These are phyloP conservation scores for Ustilago xerochloae DNA, from an alignment of 1,284 basidiomycete species.

Conservation along the genomic window DNA sequence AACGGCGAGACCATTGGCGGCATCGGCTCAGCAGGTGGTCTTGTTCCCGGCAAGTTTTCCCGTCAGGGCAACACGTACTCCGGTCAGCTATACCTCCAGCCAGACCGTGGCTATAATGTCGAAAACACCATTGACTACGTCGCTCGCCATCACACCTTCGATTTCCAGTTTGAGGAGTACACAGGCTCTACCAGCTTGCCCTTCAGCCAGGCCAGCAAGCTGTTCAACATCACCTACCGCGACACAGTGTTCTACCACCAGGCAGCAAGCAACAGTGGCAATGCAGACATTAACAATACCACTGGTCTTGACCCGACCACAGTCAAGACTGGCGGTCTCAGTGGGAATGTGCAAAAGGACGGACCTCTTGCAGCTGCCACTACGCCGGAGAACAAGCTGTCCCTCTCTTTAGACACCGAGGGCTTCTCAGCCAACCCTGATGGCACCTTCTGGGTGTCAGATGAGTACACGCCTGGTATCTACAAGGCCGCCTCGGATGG, in stretches of 20 bases:
- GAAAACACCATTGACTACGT: conserved; percentile 74
- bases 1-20: conserved; percentile 68
- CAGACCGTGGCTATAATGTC: conserved; percentile 73
- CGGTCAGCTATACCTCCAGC: conserved; percentile 72
- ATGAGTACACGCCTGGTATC: conserved; percentile 79
- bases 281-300: conserved; percentile 68
- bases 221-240: conserved; percentile 73
- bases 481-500: conserved; percentile 73
- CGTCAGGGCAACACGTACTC: conserved; percentile 63
- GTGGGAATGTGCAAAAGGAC: conserved; percentile 32
- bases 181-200: conserved; percentile 72
- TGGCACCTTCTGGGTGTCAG: conserved; percentile 71
- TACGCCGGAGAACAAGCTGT: conserved; percentile 65
- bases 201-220: conserved; percentile 73
- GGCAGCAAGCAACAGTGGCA: not conserved
- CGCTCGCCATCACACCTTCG: conserved; percentile 73
- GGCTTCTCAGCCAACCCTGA: conserved; percentile 75
- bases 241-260: conserved; percentile 75
- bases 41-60: conserved; percentile 34
- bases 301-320: conserved; percentile 75
- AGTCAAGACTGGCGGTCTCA: conserved; percentile 69
- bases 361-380: conserved; percentile 66
- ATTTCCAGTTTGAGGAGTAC: conserved; percentile 73
- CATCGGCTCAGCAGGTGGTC: conserved; percentile 55
- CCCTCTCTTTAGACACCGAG: conserved; percentile 74